These are phyloP conservation scores for Cadophora gregata DNA, from an alignment of 2,329 filamentous ascomycete species.

Conservation along the genomic window DNA sequence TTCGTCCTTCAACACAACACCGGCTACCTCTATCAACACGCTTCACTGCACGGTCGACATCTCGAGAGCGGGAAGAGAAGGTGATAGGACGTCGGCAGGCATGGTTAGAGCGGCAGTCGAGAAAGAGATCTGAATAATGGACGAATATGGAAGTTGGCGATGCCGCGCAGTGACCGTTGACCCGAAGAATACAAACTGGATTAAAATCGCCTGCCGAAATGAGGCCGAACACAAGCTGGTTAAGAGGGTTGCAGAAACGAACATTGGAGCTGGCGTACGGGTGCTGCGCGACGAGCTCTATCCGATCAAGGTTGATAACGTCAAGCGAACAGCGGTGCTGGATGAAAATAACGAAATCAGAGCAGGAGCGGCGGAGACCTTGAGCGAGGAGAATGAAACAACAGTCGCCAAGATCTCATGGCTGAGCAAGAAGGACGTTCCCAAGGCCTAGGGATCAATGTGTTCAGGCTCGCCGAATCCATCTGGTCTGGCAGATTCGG, in stretches of 20 bases:
- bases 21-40: not conserved
- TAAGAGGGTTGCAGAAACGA: not conserved
- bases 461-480: conserved; percentile 29
- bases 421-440: not conserved
- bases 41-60: not conserved
- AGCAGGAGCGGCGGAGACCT: not conserved
- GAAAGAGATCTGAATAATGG: not conserved
- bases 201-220: not conserved
- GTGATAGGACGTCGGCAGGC: not conserved
- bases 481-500: conserved; percentile 29
- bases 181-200: not conserved
- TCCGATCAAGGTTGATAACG: not conserved
- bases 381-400: not conserved
- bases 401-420: not conserved
- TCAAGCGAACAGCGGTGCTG: not conserved
- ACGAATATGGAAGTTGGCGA: not conserved
- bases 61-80: not conserved
- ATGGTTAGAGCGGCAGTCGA: not conserved
- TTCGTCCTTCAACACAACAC: not conserved
- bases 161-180: not conserved
- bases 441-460: not conserved
- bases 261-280: not conserved
- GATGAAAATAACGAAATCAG: not conserved
- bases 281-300: not conserved
- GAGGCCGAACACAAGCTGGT: not conserved